A percentile compares a stretch with the other conserved stretches of the same genome.
These are phyloP conservation scores for Hypoxylon sp. DNA, from an alignment of 2,329 filamentous ascomycete genomes.

Conservation along the genomic window DNA sequence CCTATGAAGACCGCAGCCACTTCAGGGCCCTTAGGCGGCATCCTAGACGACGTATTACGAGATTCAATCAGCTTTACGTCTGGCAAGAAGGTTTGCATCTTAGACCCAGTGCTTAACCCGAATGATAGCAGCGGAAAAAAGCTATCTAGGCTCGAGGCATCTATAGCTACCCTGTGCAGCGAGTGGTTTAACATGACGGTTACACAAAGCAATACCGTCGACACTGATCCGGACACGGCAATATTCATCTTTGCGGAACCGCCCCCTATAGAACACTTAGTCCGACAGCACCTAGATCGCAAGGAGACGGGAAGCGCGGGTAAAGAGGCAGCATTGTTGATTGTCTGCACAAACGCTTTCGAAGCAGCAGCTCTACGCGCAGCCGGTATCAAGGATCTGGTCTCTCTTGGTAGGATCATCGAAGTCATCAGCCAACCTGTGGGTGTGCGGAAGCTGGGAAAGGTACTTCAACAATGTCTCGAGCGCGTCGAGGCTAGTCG, in stretches of 20 bases:
- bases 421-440: slow-evolving; percentile 44
- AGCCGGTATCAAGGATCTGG: slow-evolving; percentile 36
- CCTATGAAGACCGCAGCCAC: slow-evolving; percentile 45
- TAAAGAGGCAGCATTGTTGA: slow-evolving; percentile 38
- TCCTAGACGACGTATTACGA: slow-evolving; percentile 18
- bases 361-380: slow-evolving; percentile 42
- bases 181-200: slow-evolving; percentile 41
- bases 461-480: slow-evolving; percentile 38
- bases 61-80: slow-evolving; percentile 48
- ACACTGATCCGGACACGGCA: slow-evolving; percentile 29
- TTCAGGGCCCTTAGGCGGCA: neutral
- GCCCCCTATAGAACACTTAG: slow-evolving; percentile 39
- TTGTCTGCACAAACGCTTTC: slow-evolving; percentile 44
- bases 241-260: slow-evolving; percentile 43
- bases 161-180: slow-evolving; percentile 31
- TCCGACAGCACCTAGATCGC: slow-evolving; percentile 29
- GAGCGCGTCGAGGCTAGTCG: slow-evolving; percentile 28
- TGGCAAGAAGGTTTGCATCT: slow-evolving; percentile 35
- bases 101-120: slow-evolving; percentile 20
- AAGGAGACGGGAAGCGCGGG: slow-evolving; percentile 23
- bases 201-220: slow-evolving; percentile 24
- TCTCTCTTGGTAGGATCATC: slow-evolving; percentile 39
- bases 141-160: slow-evolving; percentile 31
- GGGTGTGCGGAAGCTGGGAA: slow-evolving; percentile 41
- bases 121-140: slow-evolving; percentile 5